Conservation (phyloP, 805 yeast genomes). For the Yarrowia sp. region DNA sequence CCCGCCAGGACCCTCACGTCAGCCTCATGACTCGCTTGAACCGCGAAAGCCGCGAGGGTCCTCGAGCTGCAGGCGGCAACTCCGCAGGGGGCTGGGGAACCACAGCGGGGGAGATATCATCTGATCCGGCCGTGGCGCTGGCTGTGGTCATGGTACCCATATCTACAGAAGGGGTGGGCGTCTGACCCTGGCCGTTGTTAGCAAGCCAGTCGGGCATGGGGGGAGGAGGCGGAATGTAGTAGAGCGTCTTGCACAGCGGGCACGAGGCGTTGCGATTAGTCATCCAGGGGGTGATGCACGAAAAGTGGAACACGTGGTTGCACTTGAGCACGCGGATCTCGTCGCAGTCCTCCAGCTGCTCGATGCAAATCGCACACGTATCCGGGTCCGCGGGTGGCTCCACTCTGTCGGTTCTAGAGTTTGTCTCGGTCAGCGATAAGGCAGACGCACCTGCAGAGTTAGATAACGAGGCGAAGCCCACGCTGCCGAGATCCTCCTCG, state of each 20-base stretch:
- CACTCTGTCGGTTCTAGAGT: conserved; percentile 29
- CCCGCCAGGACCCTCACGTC: not conserved
- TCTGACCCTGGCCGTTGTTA: not conserved
- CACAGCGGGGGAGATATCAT: not conserved
- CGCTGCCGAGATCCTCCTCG: conserved; percentile 1
- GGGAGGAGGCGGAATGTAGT: conserved; percentile 39
- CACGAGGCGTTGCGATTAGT: conserved; percentile 73
- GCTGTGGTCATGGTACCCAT: not conserved
- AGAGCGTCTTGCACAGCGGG: conserved; percentile 77
- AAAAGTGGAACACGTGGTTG: conserved; percentile 79
- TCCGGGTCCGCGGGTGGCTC: conserved; percentile 47
- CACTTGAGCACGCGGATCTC: conserved; percentile 71
- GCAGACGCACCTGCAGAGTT: conserved; percentile 21
- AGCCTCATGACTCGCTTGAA: conserved; percentile 7
- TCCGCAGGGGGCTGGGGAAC: not conserved
- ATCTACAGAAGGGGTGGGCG: not conserved
- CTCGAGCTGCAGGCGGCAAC: not conserved
- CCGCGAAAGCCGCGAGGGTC: not conserved
- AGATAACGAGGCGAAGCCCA: conserved; percentile 2
- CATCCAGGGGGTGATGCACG: conserved; percentile 81
- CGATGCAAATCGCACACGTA: conserved; percentile 76
- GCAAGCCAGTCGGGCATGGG: conserved; percentile 20
- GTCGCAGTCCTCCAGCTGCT: conserved; percentile 59
- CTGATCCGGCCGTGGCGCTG: not conserved
- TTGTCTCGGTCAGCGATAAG: not conserved